Percentiles rank a stretch among this genome's conserved stretches.
phyloP scores from a whole-genome alignment of 495 filamentous ascomycete genomes.

The Tetracladium setigerum region DNA sequence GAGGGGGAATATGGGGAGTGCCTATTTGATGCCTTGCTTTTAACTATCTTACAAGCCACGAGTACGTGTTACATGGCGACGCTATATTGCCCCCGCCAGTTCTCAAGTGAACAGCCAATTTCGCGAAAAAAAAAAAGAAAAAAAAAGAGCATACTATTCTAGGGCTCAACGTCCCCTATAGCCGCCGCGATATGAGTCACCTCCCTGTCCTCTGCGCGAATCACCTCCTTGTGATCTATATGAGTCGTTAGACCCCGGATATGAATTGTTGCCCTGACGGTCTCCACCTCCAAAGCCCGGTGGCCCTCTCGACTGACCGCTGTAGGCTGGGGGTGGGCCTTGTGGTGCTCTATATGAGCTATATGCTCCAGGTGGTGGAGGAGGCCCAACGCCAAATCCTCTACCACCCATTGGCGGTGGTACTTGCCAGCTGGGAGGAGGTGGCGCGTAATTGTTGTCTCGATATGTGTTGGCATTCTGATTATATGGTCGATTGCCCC shows the following conservation, averaged over 20 bases:
- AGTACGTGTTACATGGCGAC: too few species aligned
- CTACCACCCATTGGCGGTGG: constrained; percentile 35
- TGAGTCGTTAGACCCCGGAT: constrained; percentile 18
- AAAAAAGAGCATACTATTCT: too few species aligned
- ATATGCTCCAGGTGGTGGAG: constrained; percentile 33
- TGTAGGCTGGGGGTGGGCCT: constrained; percentile 7
- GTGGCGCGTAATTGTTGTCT: constrained; percentile 26
- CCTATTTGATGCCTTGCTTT: too few species aligned
- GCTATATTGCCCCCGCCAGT: too few species aligned
- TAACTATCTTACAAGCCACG: too few species aligned
- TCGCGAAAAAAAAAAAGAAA: too few species aligned
- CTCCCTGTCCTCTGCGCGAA: constrained; percentile 5
- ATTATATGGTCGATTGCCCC: neutral
- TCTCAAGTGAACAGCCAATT: too few species aligned
- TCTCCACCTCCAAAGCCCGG: constrained; percentile 1
- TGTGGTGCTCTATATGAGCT: constrained; percentile 17
- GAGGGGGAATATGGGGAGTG: too few species aligned
- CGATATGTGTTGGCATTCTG: constrained; percentile 22
- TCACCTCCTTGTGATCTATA: constrained; percentile 15
- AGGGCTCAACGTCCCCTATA: neutral
- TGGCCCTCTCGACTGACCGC: constrained; percentile 1
- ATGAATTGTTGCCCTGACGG: constrained; percentile 11
- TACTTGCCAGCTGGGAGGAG: constrained; percentile 30
- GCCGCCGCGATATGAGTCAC: constrained; percentile 1
- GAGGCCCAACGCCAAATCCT: constrained; percentile 34